These are phyloP conservation scores for Adansonia gregorii DNA, from an alignment of 441 rosid genomes.

Conservation along the genomic window DNA sequence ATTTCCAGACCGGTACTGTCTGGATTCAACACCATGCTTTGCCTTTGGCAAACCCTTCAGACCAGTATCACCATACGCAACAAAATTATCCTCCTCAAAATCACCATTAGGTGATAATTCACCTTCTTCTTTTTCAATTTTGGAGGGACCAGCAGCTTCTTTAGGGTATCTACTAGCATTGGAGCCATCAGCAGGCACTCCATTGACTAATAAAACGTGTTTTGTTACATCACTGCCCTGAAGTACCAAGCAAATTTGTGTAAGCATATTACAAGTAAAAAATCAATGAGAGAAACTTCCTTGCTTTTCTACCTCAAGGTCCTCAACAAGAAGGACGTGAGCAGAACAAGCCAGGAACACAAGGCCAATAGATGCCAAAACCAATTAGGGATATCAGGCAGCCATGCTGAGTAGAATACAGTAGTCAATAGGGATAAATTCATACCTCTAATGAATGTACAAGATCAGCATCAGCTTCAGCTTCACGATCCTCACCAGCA, in stretches of 20 bases:
- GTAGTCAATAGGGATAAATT: background rate
- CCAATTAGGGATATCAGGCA: background rate
- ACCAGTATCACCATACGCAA: slow-evolving; percentile 55
- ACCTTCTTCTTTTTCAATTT: slow-evolving; percentile 96
- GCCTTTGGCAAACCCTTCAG: slow-evolving; percentile 49
- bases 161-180: slow-evolving; percentile 44
- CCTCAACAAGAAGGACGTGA: background rate
- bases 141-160: slow-evolving; percentile 62
- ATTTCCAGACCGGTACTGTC: slow-evolving; percentile 44
- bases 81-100: slow-evolving; percentile 85
- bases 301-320: slow-evolving; percentile 9
- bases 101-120: slow-evolving; percentile 93
- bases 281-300: background rate
- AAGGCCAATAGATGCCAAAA: background rate
- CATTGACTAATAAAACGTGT: slow-evolving; percentile 50
- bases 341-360: background rate
- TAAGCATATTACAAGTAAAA: slow-evolving; percentile 7
- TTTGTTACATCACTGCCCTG: slow-evolving; percentile 57
- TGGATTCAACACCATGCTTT: slow-evolving; percentile 48
- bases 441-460: slow-evolving; percentile 62
- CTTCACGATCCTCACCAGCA: slow-evolving; percentile 42
- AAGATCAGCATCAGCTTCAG: slow-evolving; percentile 39
- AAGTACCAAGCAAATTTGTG: slow-evolving; percentile 16
- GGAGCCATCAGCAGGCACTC: slow-evolving; percentile 31
- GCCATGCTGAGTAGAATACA: background rate